A percentile compares a stretch with the other conserved stretches of the same genome.
phyloP scores from a whole-genome alignment of 1,284 basidiomycete species.

The Sporisorium reilianum region DNA sequence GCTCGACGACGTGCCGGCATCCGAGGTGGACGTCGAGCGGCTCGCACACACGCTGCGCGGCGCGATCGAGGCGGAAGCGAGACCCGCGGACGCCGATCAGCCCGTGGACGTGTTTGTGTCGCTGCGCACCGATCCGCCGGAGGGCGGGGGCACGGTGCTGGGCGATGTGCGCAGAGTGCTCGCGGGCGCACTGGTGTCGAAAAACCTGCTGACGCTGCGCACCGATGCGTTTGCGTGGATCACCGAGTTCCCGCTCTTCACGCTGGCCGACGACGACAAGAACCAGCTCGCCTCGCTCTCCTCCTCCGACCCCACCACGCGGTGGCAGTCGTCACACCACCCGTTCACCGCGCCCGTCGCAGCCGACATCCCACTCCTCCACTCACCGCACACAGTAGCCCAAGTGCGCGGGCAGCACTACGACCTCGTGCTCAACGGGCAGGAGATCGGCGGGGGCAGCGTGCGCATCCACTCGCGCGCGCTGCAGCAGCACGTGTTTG shows the following conservation, averaged over 20 bases:
- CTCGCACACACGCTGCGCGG: constrained; percentile 19
- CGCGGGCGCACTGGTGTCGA: constrained; percentile 77
- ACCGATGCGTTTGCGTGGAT: constrained; percentile 91
- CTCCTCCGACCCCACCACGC: constrained; percentile 41
- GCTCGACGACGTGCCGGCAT: constrained; percentile 22
- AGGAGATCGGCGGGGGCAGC: constrained; percentile 92
- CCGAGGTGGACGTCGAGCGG: constrained; percentile 44
- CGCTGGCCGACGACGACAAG: constrained; percentile 87
- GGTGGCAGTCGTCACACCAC: constrained; percentile 92
- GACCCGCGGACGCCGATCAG: constrained; percentile 71
- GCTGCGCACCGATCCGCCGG: constrained; percentile 42
- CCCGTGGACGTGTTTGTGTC: constrained; percentile 46
- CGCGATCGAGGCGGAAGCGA: constrained; percentile 71
- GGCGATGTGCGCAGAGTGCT: constrained; percentile 79
- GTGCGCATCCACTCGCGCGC: constrained; percentile 88
- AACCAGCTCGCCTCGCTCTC: constrained; percentile 75
- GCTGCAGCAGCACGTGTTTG: constrained; percentile 87
- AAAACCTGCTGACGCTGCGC: constrained; percentile 71
- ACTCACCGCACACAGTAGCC: constrained; percentile 13
- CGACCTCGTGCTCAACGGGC: constrained; percentile 93
- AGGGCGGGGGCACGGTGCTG: constrained; percentile 87
- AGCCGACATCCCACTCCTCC: constrained; percentile 78
- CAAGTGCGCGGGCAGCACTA: constrained; percentile 89
- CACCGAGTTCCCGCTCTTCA: constrained; percentile 95
- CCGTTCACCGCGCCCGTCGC: constrained; percentile 96